Evolutionary conservation across 306 rosid species (phyloP).

Genomic region (Psophocarpus tetragonolobus): DNA sequence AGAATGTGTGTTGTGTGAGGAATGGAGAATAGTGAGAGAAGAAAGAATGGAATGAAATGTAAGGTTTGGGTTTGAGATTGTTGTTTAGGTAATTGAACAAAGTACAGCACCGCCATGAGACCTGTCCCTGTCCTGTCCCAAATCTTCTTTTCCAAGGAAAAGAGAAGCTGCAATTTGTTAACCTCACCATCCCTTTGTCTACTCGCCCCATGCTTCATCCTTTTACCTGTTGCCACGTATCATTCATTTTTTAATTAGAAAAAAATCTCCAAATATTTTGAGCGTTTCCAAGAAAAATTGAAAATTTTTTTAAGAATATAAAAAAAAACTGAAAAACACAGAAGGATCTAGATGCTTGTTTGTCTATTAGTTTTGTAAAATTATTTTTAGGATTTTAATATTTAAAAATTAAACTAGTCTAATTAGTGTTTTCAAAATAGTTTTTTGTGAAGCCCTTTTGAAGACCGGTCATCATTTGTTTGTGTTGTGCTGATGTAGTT

Average conservation of each 20-base stretch:
- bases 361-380: too few relatives aligned
- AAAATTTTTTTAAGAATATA: too few relatives aligned
- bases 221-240: conserved; percentile 9
- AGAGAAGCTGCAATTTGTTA: conserved; percentile 24
- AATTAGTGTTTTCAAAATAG: too few relatives aligned
- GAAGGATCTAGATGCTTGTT: too few relatives aligned
- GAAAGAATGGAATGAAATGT: not conserved
- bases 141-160: conserved; percentile 31
- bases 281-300: too few relatives aligned
- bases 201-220: not conserved
- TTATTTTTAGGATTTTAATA: too few relatives aligned
- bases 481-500: too few relatives aligned
- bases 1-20: not conserved
- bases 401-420: too few relatives aligned
- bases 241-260: not conserved
- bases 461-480: too few relatives aligned
- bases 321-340: too few relatives aligned
- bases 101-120: conserved; percentile 21
- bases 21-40: not conserved
- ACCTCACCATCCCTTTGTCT: not conserved
- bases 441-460: too few relatives aligned
- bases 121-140: conserved; percentile 23
- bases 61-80: not conserved
- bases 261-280: not conserved
- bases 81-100: conserved; percentile 10